These are phyloP conservation scores for Euphorbia schlechtendalii DNA, from an alignment of 441 rosid genomes.

Conservation along the genomic window DNA sequence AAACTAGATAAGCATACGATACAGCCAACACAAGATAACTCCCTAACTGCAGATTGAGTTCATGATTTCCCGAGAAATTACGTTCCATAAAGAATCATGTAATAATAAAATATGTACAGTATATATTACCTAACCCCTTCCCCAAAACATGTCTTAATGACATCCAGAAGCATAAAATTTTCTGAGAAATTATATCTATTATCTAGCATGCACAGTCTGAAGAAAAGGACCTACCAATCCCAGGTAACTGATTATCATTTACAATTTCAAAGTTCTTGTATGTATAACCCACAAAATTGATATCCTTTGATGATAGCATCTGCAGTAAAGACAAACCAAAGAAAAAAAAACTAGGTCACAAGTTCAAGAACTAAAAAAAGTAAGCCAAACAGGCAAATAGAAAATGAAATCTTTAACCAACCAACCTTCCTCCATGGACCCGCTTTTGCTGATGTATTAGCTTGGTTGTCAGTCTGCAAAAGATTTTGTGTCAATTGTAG, in stretches of 20 bases:
- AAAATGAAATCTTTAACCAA: neutral
- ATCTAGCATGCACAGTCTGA: neutral
- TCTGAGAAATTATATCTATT: neutral
- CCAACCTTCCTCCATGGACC: conserved; percentile 99
- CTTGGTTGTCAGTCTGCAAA: conserved; percentile 64
- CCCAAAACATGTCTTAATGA: neutral
- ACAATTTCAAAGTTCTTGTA: too few relatives aligned
- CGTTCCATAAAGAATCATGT: neutral
- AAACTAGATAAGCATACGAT: neutral
- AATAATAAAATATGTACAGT: neutral
- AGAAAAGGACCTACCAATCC: conserved; percentile 48
- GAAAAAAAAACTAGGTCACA: neutral
- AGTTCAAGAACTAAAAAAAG: neutral
- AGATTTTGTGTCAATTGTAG: conserved; percentile 14
- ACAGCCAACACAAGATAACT: neutral
- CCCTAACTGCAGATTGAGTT: conserved; percentile 3
- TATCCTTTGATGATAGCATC: conserved; percentile 96
- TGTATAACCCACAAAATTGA: conserved; percentile 94
- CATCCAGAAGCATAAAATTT: neutral
- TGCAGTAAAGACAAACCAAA: conserved; percentile 25
- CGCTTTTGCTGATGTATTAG: conserved; percentile 55
- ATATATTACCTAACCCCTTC: neutral
- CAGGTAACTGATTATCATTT: conserved; percentile 72
- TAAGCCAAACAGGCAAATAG: neutral
- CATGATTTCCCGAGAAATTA: neutral